These are phyloP conservation scores for Claviceps lovelessii DNA, from an alignment of 2,329 filamentous ascomycete species.

Conservation along the genomic window DNA sequence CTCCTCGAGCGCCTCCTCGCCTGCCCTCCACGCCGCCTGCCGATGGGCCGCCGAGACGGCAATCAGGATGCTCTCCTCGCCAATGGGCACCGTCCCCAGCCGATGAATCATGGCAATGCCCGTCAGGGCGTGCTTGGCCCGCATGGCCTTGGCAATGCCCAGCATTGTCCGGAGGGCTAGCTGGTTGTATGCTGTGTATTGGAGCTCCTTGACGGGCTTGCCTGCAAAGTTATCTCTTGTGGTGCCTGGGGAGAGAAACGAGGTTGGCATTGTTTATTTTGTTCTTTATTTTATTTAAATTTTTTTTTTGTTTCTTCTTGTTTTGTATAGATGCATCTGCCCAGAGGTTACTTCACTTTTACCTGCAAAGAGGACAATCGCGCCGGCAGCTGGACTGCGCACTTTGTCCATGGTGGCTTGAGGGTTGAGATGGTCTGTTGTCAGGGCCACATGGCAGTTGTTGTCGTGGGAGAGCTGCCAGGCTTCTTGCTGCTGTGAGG, in stretches of 20 bases:
- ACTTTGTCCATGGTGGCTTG: slow-evolving; percentile 48
- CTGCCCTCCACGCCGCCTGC: slow-evolving; percentile 71
- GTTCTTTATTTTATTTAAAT: not conserved
- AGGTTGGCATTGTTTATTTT: not conserved
- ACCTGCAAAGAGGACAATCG: slow-evolving; percentile 66
- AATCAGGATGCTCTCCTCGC: slow-evolving; percentile 87
- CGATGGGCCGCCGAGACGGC: slow-evolving; percentile 74
- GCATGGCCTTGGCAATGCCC: slow-evolving; percentile 44
- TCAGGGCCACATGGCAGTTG: slow-evolving; percentile 54
- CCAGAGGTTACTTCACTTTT: slow-evolving; percentile 6
- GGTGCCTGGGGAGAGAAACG: slow-evolving; percentile 38
- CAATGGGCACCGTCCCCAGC: slow-evolving; percentile 70
- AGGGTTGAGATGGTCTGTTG: slow-evolving; percentile 44
- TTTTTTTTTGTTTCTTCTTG: not conserved
- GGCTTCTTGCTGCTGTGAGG: slow-evolving; percentile 8
- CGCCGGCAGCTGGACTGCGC: slow-evolving; percentile 58
- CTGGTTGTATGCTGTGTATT: slow-evolving; percentile 61
- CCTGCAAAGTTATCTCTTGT: slow-evolving; percentile 62
- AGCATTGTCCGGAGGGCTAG: slow-evolving; percentile 57
- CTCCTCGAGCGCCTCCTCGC: slow-evolving; percentile 75
- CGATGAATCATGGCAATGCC: slow-evolving; percentile 73
- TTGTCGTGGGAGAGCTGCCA: slow-evolving; percentile 32
- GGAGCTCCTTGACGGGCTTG: slow-evolving; percentile 58
- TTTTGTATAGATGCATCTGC: not conserved
- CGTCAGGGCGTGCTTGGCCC: slow-evolving; percentile 47